Evolutionary conservation across 2,329 filamentous ascomycete species (phyloP).

Genomic region (Coniochaeta sp.): DNA sequence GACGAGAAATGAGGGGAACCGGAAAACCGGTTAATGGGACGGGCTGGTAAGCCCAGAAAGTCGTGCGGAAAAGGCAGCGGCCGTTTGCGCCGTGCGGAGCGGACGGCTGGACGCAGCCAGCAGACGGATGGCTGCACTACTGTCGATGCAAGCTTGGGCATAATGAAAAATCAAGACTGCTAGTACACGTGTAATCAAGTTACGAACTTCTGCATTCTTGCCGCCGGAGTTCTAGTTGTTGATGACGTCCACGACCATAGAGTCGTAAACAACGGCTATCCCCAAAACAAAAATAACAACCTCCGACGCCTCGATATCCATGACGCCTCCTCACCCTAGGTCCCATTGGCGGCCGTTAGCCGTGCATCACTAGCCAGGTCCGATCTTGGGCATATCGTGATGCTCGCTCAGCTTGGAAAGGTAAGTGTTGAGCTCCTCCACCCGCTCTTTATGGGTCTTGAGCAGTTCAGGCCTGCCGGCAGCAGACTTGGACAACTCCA

Average conservation of each 20-base stretch:
- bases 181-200: not conserved
- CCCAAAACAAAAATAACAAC: not conserved
- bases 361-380: constrained; percentile 38
- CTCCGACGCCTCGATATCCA: not conserved
- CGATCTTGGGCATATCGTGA: constrained; percentile 83
- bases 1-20: not conserved
- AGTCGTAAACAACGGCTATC: not conserved
- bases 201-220: not conserved
- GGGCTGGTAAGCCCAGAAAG: not conserved
- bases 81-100: not conserved
- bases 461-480: constrained; percentile 63
- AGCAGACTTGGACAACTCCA: constrained; percentile 63
- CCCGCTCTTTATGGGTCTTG: constrained; percentile 94
- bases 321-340: not conserved
- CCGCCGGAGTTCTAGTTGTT: not conserved
- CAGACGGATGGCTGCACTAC: not conserved
- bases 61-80: not conserved
- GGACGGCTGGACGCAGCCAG: not conserved
- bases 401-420: constrained; percentile 89
- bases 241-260: not conserved
- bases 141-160: not conserved
- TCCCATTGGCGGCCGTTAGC: not conserved
- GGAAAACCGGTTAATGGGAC: not conserved
- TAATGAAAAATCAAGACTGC: not conserved
- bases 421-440: constrained; percentile 93